Percentiles rank a stretch among this genome's conserved stretches.
These are phyloP conservation scores for Colletotrichum chrysophilum DNA, from an alignment of 2,329 filamentous ascomycete species.

Conservation along the genomic window DNA sequence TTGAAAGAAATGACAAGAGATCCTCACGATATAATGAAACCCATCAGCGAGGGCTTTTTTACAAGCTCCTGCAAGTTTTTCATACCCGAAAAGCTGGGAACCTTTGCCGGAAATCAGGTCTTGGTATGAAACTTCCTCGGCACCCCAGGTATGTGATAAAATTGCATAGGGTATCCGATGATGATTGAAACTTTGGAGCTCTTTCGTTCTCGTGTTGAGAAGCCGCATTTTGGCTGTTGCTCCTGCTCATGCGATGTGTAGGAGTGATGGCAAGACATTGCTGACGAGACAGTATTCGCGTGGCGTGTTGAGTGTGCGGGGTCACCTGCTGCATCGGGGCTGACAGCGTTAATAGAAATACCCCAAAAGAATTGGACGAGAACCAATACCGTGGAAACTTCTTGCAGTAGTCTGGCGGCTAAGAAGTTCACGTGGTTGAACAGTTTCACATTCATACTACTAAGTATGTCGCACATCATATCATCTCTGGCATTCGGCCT, in stretches of 20 bases:
- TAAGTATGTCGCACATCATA: fast-evolving
- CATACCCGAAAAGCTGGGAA: not conserved
- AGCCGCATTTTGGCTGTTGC: not conserved
- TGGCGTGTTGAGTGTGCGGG: not conserved
- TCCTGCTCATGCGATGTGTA: not conserved
- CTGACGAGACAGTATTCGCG: not conserved
- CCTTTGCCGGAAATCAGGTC: not conserved
- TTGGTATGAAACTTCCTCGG: not conserved
- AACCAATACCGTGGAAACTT: not conserved
- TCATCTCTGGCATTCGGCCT: fast-evolving
- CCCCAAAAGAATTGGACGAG: fast-evolving
- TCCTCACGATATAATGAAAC: not conserved
- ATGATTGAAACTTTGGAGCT: not conserved
- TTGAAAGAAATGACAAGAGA: fast-evolving
- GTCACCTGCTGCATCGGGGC: not conserved
- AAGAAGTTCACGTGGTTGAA: not conserved
- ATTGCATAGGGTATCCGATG: not conserved
- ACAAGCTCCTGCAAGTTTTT: not conserved
- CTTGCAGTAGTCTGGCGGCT: not conserved
- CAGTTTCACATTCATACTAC: not conserved
- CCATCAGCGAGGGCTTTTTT: not conserved
- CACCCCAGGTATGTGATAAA: not conserved
- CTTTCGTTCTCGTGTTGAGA: not conserved
- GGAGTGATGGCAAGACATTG: not conserved
- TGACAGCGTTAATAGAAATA: not conserved